These are phyloP conservation scores for Calocybe cyanea DNA, from an alignment of 768 basidiomycete species.

Conservation along the genomic window DNA sequence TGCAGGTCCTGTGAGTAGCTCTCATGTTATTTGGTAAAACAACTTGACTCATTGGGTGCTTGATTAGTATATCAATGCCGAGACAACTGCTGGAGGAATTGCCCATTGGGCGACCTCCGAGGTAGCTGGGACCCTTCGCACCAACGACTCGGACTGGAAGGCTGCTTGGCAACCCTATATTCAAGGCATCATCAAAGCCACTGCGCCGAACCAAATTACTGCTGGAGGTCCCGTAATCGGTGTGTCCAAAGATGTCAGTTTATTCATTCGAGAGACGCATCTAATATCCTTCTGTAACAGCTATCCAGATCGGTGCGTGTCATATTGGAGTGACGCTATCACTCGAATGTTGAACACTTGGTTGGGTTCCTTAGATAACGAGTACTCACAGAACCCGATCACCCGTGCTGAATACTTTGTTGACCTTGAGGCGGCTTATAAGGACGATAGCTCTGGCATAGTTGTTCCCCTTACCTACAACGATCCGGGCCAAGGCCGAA, in stretches of 20 bases:
- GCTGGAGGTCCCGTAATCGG: conserved; percentile 75
- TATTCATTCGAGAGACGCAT: not conserved
- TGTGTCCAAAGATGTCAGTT: conserved; percentile 22
- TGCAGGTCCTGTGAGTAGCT: conserved; percentile 35
- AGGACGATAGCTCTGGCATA: conserved; percentile 42
- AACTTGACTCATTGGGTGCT: too few relatives aligned
- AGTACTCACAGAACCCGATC: conserved; percentile 54
- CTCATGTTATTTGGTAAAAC: too few relatives aligned
- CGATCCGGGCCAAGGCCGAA: conserved; percentile 52
- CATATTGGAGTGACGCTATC: not conserved
- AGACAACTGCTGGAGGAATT: conserved; percentile 75
- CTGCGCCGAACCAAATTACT: conserved; percentile 63
- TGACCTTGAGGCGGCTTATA: conserved; percentile 54
- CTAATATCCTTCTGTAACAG: conserved; percentile 23
- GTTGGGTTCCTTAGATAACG: conserved; percentile 52
- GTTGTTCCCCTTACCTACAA: conserved; percentile 75
- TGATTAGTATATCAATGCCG: conserved; percentile 68
- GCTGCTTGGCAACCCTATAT: conserved; percentile 74
- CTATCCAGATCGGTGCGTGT: conserved; percentile 50
- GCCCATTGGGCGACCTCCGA: conserved; percentile 68
- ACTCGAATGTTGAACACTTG: not conserved
- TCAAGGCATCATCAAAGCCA: conserved; percentile 56
- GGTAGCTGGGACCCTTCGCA: conserved; percentile 65
- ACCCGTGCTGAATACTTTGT: conserved; percentile 55
- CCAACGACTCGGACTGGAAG: conserved; percentile 67